A percentile compares a stretch with the other conserved stretches of the same genome.
These are phyloP conservation scores for Boletus tomentosulus DNA, from an alignment of 768 basidiomycete species.

Conservation along the genomic window DNA sequence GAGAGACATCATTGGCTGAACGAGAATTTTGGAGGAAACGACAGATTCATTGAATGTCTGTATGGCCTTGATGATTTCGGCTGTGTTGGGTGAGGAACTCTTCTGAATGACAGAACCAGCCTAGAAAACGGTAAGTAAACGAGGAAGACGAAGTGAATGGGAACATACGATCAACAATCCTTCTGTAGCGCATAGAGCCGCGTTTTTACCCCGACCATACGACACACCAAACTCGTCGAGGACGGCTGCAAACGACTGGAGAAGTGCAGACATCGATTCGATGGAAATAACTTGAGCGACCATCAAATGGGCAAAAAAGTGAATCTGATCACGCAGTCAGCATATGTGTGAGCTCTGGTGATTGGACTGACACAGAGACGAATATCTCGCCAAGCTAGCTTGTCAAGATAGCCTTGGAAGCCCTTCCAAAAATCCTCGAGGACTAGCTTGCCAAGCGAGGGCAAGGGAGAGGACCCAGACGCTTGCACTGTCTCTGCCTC, in stretches of 20 bases:
- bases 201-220: constrained; percentile 76
- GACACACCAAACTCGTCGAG: constrained; percentile 89
- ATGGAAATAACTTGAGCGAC: constrained; percentile 69
- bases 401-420: constrained; percentile 85
- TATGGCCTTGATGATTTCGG: constrained; percentile 68
- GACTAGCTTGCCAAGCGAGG: constrained; percentile 63
- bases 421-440: constrained; percentile 90
- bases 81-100: constrained; percentile 53
- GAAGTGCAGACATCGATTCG: constrained; percentile 73
- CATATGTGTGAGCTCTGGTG: background rate
- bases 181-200: constrained; percentile 77
- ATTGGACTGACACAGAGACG: constrained; percentile 68
- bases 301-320: constrained; percentile 88
- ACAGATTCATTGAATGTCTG: constrained; percentile 66
- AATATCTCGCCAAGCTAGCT: constrained; percentile 86
- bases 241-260: constrained; percentile 81
- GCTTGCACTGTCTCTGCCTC: constrained; percentile 31
- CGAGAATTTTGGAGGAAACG: constrained; percentile 54
- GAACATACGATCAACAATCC: constrained; percentile 67
- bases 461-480: constrained; percentile 24
- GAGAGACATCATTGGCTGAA: constrained; percentile 57
- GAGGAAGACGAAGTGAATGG: background rate
- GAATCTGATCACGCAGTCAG: constrained; percentile 53
- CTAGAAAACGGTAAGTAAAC: constrained; percentile 32
- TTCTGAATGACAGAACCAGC: constrained; percentile 64